These are phyloP conservation scores for Kondoa malvinella DNA, from an alignment of 768 basidiomycete genomes.

Conservation along the genomic window DNA sequence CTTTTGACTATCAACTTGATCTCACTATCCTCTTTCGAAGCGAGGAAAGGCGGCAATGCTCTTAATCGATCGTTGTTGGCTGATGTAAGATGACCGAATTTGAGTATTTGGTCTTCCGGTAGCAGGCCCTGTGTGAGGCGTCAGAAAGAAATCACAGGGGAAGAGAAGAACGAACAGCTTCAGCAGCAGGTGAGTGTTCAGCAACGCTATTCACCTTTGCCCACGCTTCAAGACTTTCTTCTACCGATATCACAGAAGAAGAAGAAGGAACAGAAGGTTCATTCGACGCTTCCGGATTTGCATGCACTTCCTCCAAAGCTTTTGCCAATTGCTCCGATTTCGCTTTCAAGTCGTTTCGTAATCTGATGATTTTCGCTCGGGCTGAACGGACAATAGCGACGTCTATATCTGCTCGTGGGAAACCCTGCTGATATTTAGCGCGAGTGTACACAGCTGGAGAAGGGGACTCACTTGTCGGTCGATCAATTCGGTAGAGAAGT, in stretches of 20 bases:
- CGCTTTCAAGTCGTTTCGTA: constrained; percentile 57
- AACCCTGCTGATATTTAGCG: constrained; percentile 42
- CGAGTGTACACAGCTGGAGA: background rate
- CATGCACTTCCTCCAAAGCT: constrained; percentile 40
- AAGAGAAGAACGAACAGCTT: constrained; percentile 45
- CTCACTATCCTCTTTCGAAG: constrained; percentile 49
- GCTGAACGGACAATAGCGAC: constrained; percentile 64
- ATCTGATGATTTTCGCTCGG: constrained; percentile 56
- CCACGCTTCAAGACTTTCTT: constrained; percentile 39
- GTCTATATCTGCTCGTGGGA: constrained; percentile 61
- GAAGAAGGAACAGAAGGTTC: background rate
- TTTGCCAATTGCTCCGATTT: constrained; percentile 51
- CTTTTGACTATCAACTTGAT: constrained; percentile 7
- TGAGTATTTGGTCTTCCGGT: constrained; percentile 52
- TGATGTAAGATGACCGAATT: constrained; percentile 50
- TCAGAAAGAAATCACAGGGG: constrained; percentile 15
- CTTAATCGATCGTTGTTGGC: constrained; percentile 40
- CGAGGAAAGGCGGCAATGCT: constrained; percentile 56
- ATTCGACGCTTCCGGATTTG: constrained; percentile 1
- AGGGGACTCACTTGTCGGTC: background rate
- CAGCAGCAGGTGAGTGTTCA: constrained; percentile 60
- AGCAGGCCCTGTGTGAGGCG: constrained; percentile 43
- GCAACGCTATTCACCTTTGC: constrained; percentile 69
- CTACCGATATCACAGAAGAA: constrained; percentile 7
- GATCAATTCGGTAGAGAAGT: background rate